A percentile compares a stretch with the other conserved stretches of the same genome.
phyloP scores from a whole-genome alignment of 2,329 filamentous ascomycete species.

The Aspergillus calidoustus region DNA sequence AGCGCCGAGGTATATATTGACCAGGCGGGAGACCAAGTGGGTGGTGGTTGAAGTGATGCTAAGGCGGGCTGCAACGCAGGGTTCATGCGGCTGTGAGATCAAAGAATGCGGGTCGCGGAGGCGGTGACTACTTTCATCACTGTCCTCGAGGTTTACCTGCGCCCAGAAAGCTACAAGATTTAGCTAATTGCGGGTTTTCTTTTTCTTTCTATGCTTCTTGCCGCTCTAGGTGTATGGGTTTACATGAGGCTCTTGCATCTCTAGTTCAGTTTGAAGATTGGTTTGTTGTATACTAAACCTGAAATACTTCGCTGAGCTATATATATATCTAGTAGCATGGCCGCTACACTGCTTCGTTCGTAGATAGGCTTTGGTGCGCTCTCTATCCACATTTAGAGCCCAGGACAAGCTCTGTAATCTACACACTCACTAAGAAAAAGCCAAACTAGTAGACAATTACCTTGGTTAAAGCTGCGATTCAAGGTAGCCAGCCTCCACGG shows the following conservation, averaged over 20 bases:
- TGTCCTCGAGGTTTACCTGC: background rate
- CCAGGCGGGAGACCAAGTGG: background rate
- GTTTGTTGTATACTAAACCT: background rate
- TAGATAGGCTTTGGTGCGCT: background rate
- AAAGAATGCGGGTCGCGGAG: slow-evolving; percentile 22
- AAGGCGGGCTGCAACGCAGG: slow-evolving; percentile 10
- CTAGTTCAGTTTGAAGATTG: background rate
- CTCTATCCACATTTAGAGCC: background rate
- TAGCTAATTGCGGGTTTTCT: too few relatives aligned
- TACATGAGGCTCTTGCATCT: background rate
- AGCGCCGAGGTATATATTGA: background rate
- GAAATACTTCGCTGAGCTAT: background rate
- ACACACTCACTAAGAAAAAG: background rate
- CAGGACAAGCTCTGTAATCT: background rate
- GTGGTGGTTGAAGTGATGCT: slow-evolving; percentile 23
- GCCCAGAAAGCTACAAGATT: background rate
- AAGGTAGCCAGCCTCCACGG: background rate
- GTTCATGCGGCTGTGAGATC: slow-evolving; percentile 12
- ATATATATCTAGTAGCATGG: background rate
- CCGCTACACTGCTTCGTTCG: background rate
- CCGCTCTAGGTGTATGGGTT: background rate
- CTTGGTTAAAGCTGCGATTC: too few relatives aligned
- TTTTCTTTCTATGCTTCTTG: too few relatives aligned
- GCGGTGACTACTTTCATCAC: slow-evolving; percentile 24
- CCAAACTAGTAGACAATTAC: background rate